Evolutionary conservation across 78 protist genomes (phyloP).

Genomic region (Carpediemonas membranifera): DNA sequence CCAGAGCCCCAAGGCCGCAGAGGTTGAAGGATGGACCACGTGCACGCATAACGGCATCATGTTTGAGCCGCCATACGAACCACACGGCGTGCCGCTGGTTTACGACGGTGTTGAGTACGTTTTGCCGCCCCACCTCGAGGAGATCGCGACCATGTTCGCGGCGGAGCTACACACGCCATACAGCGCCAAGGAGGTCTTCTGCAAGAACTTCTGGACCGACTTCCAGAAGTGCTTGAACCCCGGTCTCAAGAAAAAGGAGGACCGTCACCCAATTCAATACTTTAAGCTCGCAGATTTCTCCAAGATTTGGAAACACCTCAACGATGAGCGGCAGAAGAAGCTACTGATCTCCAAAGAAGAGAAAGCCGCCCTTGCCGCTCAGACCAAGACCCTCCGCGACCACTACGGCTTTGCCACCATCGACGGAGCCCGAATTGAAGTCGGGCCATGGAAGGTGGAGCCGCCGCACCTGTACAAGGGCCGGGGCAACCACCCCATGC

Average conservation of each 20-base stretch:
- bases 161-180: not conserved
- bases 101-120: slow-evolving; percentile 3
- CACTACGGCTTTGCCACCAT: slow-evolving; percentile 56
- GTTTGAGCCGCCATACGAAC: slow-evolving; percentile 25
- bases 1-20: too few relatives aligned
- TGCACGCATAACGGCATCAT: slow-evolving; percentile 23
- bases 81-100: slow-evolving; percentile 20
- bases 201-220: slow-evolving; percentile 21
- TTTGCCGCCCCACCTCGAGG: slow-evolving; percentile 24
- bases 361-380: slow-evolving; percentile 41
- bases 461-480: slow-evolving; percentile 98
- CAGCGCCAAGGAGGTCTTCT: not conserved
- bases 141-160: slow-evolving; percentile 34
- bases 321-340: slow-evolving; percentile 30
- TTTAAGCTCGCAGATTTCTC: slow-evolving; percentile 66
- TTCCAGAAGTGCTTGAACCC: slow-evolving; percentile 6
- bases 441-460: slow-evolving; percentile 87
- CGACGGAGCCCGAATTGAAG: slow-evolving; percentile 62
- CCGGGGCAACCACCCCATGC: slow-evolving; percentile 93
- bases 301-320: slow-evolving; percentile 41
- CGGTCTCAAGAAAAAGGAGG: too few relatives aligned
- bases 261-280: slow-evolving; percentile 22
- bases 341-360: slow-evolving; percentile 48
- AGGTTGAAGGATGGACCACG: slow-evolving; percentile 35
- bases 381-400: slow-evolving; percentile 49